phyloP scores from a whole-genome alignment of 2,329 filamentous ascomycete genomes.

The Colletotrichum camelliae region DNA sequence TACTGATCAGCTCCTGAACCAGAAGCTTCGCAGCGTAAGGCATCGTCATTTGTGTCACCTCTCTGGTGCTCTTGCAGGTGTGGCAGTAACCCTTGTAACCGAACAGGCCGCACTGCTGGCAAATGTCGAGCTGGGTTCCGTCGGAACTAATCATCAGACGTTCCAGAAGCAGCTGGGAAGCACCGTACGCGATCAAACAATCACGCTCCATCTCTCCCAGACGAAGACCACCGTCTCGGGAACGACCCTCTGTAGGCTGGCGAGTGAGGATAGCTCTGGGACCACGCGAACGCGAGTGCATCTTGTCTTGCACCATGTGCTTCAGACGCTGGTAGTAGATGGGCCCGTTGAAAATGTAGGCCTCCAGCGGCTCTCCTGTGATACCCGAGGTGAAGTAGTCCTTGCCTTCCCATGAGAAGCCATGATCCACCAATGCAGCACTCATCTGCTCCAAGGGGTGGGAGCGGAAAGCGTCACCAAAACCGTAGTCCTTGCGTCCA shows the following conservation, averaged over 20 bases:
- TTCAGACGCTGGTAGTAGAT: conserved; percentile 99
- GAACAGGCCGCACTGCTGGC: conserved; percentile 92
- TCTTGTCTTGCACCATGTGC: conserved; percentile 99
- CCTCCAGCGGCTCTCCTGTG: conserved; percentile 90
- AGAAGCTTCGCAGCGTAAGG: conserved; percentile 96
- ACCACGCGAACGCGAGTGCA: conserved; percentile 93
- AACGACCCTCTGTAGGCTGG: conserved; percentile 95
- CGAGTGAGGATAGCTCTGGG: conserved; percentile 91
- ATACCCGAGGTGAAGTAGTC: conserved; percentile 96
- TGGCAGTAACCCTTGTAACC: conserved; percentile 95
- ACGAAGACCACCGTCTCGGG: conserved; percentile 87
- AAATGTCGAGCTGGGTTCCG: conserved; percentile 89
- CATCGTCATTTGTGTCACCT: conserved; percentile 92
- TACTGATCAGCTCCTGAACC: conserved; percentile 94
- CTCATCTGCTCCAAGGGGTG: conserved; percentile 89
- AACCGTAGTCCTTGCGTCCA: conserved; percentile 87
- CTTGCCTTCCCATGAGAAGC: conserved; percentile 96
- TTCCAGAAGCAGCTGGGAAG: conserved; percentile 89
- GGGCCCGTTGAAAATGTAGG: conserved; percentile 97
- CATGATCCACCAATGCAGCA: conserved; percentile 80
- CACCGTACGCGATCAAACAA: conserved; percentile 96
- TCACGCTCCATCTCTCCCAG: conserved; percentile 99
- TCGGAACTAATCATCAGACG: conserved; percentile 94
- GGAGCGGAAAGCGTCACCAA: conserved; percentile 80
- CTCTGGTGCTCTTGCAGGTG: conserved; percentile 83